Conservation (phyloP, 805 yeast genomes). For the Candida nitratophila region DNA sequence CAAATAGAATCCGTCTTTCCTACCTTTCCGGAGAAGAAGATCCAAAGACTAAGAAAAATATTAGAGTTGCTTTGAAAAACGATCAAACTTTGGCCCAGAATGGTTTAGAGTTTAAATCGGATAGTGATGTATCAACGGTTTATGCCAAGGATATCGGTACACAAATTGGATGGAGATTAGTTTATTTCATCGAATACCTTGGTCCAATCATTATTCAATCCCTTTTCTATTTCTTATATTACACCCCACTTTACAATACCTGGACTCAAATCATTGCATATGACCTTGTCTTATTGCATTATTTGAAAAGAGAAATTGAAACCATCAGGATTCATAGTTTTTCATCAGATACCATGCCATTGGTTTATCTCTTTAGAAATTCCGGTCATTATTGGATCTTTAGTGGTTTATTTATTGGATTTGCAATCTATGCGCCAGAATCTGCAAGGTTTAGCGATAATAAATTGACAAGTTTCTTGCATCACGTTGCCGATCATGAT, state of each 20-base stretch:
- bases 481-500: slow-evolving; percentile 36
- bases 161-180: slow-evolving; percentile 87
- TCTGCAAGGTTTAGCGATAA: not conserved
- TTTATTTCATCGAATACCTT: slow-evolving; percentile 78
- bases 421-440: slow-evolving; percentile 24
- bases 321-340: slow-evolving; percentile 80
- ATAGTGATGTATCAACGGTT: slow-evolving; percentile 34
- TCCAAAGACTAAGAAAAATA: slow-evolving; percentile 22
- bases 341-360: slow-evolving; percentile 89
- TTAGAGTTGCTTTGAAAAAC: slow-evolving; percentile 37
- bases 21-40: slow-evolving; percentile 21
- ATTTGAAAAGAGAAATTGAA: slow-evolving; percentile 82
- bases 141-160: slow-evolving; percentile 87
- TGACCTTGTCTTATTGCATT: slow-evolving; percentile 62
- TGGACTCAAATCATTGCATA: slow-evolving; percentile 48
- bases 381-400: slow-evolving; percentile 90
- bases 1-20: slow-evolving; percentile 53
- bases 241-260: slow-evolving; percentile 34
- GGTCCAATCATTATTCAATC: slow-evolving; percentile 87
- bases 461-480: slow-evolving; percentile 11
- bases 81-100: slow-evolving; percentile 39
- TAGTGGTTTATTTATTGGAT: slow-evolving; percentile 51
- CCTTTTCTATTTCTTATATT: slow-evolving; percentile 44
- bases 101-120: slow-evolving; percentile 29
- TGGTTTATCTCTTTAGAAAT: slow-evolving; percentile 80